Base-by-base conservation (phyloP, 257 asterid species). In the Gentiana macrophylla region DNA sequence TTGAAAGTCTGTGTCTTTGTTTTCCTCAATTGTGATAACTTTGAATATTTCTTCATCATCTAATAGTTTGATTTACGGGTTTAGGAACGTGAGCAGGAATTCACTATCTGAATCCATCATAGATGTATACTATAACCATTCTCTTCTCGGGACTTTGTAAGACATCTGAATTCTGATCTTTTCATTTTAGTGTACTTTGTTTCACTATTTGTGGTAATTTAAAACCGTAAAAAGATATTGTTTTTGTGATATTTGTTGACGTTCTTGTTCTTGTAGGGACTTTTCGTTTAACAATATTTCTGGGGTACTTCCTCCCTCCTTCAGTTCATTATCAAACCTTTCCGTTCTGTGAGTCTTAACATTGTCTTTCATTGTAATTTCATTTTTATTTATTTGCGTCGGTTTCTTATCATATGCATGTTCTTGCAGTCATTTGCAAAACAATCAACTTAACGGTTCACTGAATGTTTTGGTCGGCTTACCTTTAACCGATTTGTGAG, bases 401-500 rank as follows among this genome's bases (percentile, higher is more conserved):
- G 37, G 50, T 50, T 60, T 46, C 66, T 75, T 64, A 52, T 55
- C 6, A 49, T 50, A 51, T 67, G 37, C 53, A 52, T 60, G 55
- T 55, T 64, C 12, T 76, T 70, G 63, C 94, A 92, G 97, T 63
- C 83, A 74, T 57, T 55, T 92, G 75, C 89, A 86, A 56, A 82
- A 72, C 69, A 92, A 92, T 75, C 82, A 79, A 60, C 77, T 92
- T 53, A 79, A 83, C 49, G 99, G 99, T 66, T 77, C 95, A 47
- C 84, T 92, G 50, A 72, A 82, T 62, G 68, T 71, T 69, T 77
- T 92, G 58, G 89, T 64, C 34, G 89, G 84, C 55, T 69, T 86
- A 77, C 94, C 94, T 59, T 70, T 92, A 78, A 77, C 74, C 56
- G 74, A 75, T 64, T 77, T 92, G 99, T 92, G 79, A 88, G 97